These are phyloP conservation scores for Cercospora canescens DNA, from an alignment of 2,329 filamentous ascomycete species.

Conservation along the genomic window DNA sequence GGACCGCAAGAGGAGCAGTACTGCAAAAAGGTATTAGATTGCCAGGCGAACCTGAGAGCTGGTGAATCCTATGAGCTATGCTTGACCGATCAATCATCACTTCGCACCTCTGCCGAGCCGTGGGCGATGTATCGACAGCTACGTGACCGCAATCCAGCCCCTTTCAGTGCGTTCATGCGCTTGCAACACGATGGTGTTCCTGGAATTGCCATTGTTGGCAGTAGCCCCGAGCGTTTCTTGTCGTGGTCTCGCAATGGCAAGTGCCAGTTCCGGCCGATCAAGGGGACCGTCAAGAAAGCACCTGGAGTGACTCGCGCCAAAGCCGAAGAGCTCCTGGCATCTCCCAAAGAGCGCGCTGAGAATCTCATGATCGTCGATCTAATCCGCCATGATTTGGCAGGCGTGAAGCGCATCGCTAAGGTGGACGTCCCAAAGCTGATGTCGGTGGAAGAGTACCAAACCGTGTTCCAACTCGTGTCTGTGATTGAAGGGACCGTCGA, in stretches of 20 bases:
- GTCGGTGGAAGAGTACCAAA: conserved; percentile 86
- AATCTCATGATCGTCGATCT: conserved; percentile 98
- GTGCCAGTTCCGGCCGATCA: conserved; percentile 89
- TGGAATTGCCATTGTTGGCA: conserved; percentile 68
- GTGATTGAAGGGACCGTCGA: conserved; percentile 73
- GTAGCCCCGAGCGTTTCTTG: conserved; percentile 88
- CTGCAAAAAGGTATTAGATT: conserved; percentile 64
- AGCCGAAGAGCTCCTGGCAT: conserved; percentile 70
- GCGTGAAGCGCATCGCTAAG: conserved; percentile 55
- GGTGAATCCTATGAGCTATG: conserved; percentile 87
- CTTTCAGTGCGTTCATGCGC: conserved; percentile 80
- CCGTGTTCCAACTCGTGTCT: conserved; percentile 88
- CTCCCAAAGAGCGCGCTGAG: conserved; percentile 89
- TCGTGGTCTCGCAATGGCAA: conserved; percentile 61
- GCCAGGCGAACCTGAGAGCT: conserved; percentile 70
- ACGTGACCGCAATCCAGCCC: conserved; percentile 71
- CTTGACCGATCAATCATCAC: conserved; percentile 71
- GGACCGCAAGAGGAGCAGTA: conserved; percentile 49
- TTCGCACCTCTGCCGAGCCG: conserved; percentile 45
- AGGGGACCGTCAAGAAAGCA: conserved; percentile 87
- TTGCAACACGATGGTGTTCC: conserved; percentile 51
- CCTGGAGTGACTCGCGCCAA: conserved; percentile 66
- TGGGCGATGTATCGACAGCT: conserved; percentile 75
- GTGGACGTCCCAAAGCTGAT: conserved; percentile 78
- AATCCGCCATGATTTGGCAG: conserved; percentile 88